Conservation (phyloP, 345 rosid species). For the Punica granatum region DNA sequence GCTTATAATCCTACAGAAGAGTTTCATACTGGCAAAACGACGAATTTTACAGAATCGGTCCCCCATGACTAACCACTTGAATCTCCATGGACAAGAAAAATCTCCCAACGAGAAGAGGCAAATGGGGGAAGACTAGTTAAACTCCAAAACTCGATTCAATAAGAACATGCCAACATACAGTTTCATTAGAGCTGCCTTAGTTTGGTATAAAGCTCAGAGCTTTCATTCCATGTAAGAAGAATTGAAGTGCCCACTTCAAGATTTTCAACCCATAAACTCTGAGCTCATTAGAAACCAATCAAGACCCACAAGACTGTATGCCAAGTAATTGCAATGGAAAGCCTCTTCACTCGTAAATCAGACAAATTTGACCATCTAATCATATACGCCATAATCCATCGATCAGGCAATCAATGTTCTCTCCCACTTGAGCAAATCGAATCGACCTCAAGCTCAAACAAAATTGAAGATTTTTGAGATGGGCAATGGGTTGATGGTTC, state of each 20-base stretch:
- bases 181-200: background rate
- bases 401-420: background rate
- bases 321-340: background rate
- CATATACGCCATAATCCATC: background rate
- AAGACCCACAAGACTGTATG: background rate
- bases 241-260: background rate
- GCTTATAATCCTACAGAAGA: background rate
- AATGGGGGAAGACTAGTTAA: background rate
- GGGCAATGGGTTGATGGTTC: too few relatives aligned
- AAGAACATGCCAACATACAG: background rate
- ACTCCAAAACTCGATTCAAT: background rate
- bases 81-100: background rate
- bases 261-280: background rate
- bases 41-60: background rate
- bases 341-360: background rate
- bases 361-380: background rate
- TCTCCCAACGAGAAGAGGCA: background rate
- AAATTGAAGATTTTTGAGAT: too few relatives aligned
- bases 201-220: background rate
- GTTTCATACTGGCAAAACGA: too few relatives aligned
- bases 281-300: background rate
- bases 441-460: background rate
- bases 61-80: background rate
- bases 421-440: background rate
- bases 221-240: background rate